phyloP scores from a whole-genome alignment of 768 basidiomycete species.

The Leccinum variicolor region DNA sequence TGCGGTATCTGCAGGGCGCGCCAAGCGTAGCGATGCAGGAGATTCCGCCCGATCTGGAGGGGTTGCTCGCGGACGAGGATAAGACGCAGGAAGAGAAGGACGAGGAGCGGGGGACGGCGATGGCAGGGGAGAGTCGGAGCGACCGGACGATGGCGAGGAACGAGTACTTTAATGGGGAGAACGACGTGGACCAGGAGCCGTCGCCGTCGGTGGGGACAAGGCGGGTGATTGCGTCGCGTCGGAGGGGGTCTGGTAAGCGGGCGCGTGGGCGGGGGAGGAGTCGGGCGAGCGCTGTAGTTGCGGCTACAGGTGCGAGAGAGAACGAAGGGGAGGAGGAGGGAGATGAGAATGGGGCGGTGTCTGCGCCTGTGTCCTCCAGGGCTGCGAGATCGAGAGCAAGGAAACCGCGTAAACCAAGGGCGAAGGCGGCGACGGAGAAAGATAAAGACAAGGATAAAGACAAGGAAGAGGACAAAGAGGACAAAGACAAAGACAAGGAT shows the following conservation, averaged over 20 bases:
- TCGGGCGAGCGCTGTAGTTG: constrained; percentile 27
- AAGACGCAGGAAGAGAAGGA: constrained; percentile 63
- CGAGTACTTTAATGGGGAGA: constrained; percentile 73
- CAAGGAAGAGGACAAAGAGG: constrained; percentile 18
- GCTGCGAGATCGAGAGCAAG: constrained; percentile 33
- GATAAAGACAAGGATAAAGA: constrained; percentile 25
- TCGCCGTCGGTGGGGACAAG: constrained; percentile 23
- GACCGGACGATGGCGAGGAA: constrained; percentile 56
- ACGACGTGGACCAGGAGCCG: constrained; percentile 59
- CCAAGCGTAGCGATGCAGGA: constrained; percentile 97
- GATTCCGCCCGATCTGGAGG: constrained; percentile 88
- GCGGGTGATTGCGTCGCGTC: constrained; percentile 12
- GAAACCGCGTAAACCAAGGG: constrained; percentile 24
- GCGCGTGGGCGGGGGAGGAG: constrained; percentile 31
- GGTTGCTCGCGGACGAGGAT: constrained; percentile 71
- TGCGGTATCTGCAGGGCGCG: constrained; percentile 90
- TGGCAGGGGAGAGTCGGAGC: constrained; percentile 48
- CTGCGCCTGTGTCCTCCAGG: constrained; percentile 17
- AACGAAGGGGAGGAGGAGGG: constrained; percentile 37
- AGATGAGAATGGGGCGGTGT: constrained; percentile 27
- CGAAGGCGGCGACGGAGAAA: constrained; percentile 18
- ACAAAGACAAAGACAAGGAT: constrained; percentile 16
- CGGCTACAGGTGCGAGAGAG: constrained; percentile 17
- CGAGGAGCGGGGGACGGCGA: constrained; percentile 59
- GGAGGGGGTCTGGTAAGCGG: constrained; percentile 25